These are phyloP conservation scores for Boletus barrowsii DNA, from an alignment of 768 basidiomycete species.

Conservation along the genomic window DNA sequence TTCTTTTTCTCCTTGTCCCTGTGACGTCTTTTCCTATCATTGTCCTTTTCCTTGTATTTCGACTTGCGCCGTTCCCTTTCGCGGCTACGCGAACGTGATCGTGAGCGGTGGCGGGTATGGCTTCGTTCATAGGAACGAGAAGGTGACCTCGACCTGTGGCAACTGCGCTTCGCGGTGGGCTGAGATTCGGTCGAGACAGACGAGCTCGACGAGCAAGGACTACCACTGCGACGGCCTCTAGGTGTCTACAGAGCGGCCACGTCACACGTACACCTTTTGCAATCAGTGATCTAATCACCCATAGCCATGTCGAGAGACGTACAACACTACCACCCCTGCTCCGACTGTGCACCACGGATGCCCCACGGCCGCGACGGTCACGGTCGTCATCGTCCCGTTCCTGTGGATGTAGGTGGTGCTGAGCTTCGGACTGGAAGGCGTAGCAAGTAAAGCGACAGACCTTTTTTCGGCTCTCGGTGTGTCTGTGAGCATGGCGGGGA, in stretches of 20 bases:
- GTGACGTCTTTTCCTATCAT: conserved; percentile 38
- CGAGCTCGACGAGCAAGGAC: conserved; percentile 18
- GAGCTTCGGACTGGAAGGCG: background rate
- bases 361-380: background rate
- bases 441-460: background rate
- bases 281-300: conserved; percentile 16
- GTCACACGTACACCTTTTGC: conserved; percentile 23
- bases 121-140: conserved; percentile 21
- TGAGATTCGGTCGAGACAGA: conserved; percentile 14
- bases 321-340: conserved; percentile 28
- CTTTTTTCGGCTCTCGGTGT: conserved; percentile 2
- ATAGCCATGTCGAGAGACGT: conserved; percentile 13
- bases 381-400: conserved; percentile 7
- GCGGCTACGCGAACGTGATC: conserved; percentile 29
- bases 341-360: conserved; percentile 2
- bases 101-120: conserved; percentile 15
- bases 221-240: conserved; percentile 13
- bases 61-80: conserved; percentile 25
- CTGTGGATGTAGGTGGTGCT: background rate
- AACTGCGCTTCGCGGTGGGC: conserved; percentile 14
- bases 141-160: conserved; percentile 19
- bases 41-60: conserved; percentile 27
- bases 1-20: conserved; percentile 34
- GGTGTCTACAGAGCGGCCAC: conserved; percentile 19
- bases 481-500: conserved; percentile 8